A percentile compares a stretch with the other conserved stretches of the same genome.
Evolutionary conservation across 139 green algal genomes (phyloP).

Genomic region (Microglena sp.): DNA sequence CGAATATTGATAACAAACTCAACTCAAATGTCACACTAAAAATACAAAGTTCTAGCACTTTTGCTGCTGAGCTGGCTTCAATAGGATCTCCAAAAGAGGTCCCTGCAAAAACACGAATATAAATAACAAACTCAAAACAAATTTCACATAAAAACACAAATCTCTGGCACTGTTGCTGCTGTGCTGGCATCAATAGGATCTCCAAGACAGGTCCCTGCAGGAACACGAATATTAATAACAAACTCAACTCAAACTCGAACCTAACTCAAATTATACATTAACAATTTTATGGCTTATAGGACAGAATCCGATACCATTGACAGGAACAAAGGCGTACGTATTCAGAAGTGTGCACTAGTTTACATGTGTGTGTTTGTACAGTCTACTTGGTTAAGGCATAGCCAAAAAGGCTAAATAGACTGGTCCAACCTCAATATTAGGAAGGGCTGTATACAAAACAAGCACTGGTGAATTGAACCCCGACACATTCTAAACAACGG

Average conservation of each 20-base stretch:
- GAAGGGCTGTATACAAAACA: too few relatives aligned
- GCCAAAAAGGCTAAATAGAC: too few relatives aligned
- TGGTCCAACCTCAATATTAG: too few relatives aligned
- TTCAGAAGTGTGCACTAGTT: too few relatives aligned
- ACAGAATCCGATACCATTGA: too few relatives aligned
- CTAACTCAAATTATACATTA: too few relatives aligned
- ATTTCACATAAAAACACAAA: not conserved
- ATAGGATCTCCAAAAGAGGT: slow-evolving; percentile 23
- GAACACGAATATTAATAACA: not conserved
- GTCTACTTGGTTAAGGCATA: too few relatives aligned
- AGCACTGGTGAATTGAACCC: too few relatives aligned
- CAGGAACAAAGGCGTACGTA: too few relatives aligned
- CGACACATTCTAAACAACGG: too few relatives aligned
- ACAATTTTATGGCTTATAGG: too few relatives aligned
- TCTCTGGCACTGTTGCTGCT: not conserved
- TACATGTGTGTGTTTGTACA: too few relatives aligned
- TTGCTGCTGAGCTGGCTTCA: slow-evolving; percentile 5
- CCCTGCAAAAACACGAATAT: slow-evolving; percentile 8
- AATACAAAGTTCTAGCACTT: not conserved
- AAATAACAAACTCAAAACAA: not conserved
- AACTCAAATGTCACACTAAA: not conserved
- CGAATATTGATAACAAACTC: not conserved
- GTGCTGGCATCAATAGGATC: slow-evolving; percentile 16
- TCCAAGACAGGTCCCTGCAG: slow-evolving; percentile 22
- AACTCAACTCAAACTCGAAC: not conserved